These are phyloP conservation scores for Lycium ferocissimum DNA, from an alignment of 257 asterid genomes.

Conservation along the genomic window DNA sequence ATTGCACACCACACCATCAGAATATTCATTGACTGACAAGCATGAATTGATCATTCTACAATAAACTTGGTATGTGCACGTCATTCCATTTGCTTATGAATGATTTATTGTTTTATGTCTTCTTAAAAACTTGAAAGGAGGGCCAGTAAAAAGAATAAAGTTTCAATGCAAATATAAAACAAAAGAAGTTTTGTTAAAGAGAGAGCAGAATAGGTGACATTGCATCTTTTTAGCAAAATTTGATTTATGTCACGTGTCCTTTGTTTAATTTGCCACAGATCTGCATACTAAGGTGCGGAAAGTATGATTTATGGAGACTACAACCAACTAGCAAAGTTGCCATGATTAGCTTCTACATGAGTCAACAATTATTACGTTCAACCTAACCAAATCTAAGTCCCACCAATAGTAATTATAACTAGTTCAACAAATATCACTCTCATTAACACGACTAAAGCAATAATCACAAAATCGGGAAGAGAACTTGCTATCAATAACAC, in stretches of 20 bases:
- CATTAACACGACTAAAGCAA: not conserved
- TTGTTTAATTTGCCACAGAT: not conserved
- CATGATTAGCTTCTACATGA: not conserved
- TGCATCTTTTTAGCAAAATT: not conserved
- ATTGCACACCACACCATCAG: not conserved
- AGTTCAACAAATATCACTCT: not conserved
- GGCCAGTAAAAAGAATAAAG: too few species aligned
- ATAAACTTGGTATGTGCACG: too few species aligned
- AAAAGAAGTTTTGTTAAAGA: too few species aligned
- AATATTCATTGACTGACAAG: too few species aligned
- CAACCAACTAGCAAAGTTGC: not conserved
- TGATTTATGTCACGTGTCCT: not conserved
- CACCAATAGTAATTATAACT: not conserved
- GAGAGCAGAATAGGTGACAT: constrained; percentile 8
- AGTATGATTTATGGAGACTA: not conserved
- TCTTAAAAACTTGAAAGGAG: too few species aligned
- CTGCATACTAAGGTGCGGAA: not conserved
- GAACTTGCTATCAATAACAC: not conserved
- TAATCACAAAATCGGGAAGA: not conserved
- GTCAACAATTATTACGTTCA: not conserved
- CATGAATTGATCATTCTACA: too few species aligned
- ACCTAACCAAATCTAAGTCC: constrained; percentile 15
- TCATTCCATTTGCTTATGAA: too few species aligned
- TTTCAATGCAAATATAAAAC: too few species aligned
- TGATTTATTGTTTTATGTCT: too few species aligned